Percentiles rank a stretch among this genome's conserved stretches.
phyloP scores from a whole-genome alignment of 306 rosid genomes.

The Cyclanthera cordifolia region DNA sequence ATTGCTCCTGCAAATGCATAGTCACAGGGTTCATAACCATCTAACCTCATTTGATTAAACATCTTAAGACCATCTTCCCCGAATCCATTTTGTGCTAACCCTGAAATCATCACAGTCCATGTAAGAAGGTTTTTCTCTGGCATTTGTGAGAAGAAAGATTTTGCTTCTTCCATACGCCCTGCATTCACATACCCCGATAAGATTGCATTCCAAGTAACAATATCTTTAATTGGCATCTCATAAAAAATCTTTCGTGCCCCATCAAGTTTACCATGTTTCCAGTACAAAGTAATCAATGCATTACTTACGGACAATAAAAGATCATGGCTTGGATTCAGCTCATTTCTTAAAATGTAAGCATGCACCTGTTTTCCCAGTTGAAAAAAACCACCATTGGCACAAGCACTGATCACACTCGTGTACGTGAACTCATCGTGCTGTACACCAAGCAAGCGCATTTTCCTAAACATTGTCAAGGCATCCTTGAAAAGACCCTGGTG shows the following conservation, averaged over 20 bases:
- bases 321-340: conserved; percentile 3
- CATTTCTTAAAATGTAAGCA: conserved; percentile 17
- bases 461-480: neutral
- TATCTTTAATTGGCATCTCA: conserved; percentile 13
- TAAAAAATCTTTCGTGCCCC: neutral
- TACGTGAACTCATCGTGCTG: neutral
- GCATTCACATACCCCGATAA: conserved; percentile 12
- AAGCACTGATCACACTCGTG: conserved; percentile 17
- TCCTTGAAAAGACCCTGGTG: neutral
- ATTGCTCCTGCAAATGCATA: conserved; percentile 20
- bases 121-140: conserved; percentile 9
- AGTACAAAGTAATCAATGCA: conserved; percentile 13
- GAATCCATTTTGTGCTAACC: conserved; percentile 16
- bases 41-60: conserved; percentile 17
- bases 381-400: conserved; percentile 14
- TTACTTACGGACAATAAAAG: conserved; percentile 15
- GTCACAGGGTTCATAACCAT: conserved; percentile 16
- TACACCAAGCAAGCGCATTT: neutral
- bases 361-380: conserved; percentile 16
- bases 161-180: conserved; percentile 14
- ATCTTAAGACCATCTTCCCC: conserved; percentile 14
- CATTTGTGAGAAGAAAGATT: conserved; percentile 10
- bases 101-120: conserved; percentile 15
- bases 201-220: conserved; percentile 16
- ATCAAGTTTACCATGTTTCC: conserved; percentile 11